Evolutionary conservation across 129 eudicot genomes (phyloP).

Genomic region (Kitagawia praeruptora): DNA sequence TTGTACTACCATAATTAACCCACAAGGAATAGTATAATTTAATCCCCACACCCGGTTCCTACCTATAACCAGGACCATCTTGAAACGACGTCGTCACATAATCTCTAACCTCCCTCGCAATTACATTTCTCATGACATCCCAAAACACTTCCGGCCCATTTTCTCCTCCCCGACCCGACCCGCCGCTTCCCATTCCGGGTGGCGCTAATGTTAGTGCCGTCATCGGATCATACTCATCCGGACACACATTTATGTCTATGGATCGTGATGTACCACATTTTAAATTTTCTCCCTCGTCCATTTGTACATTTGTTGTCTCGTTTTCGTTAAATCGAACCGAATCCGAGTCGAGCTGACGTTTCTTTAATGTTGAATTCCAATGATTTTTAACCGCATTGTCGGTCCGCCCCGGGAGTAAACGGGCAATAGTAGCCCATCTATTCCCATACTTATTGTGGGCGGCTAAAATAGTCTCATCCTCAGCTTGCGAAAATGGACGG

Average conservation of each 20-base stretch:
- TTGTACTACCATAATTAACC: conserved; percentile 1
- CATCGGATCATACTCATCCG: conserved; percentile 44
- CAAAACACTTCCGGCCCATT: conserved; percentile 24
- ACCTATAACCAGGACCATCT: conserved; percentile 34
- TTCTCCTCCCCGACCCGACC: conserved; percentile 28
- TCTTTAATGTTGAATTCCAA: conserved; percentile 63
- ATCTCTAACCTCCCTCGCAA: conserved; percentile 44
- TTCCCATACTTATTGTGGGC: conserved; percentile 65
- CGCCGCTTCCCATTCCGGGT: conserved; percentile 41
- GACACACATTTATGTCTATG: conserved; percentile 9
- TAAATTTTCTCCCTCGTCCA: conserved; percentile 12
- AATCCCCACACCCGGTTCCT: neutral
- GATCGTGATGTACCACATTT: conserved; percentile 24
- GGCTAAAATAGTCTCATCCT: conserved; percentile 48
- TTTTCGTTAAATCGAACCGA: neutral
- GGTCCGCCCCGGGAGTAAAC: conserved; percentile 60
- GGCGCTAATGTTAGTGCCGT: conserved; percentile 54
- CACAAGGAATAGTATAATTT: neutral
- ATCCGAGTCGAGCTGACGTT: conserved; percentile 20
- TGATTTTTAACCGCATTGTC: conserved; percentile 84
- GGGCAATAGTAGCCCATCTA: conserved; percentile 77
- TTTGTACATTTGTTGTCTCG: neutral
- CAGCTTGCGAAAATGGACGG: conserved; percentile 56
- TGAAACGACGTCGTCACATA: conserved; percentile 39
- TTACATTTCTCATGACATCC: conserved; percentile 42